A percentile compares a stretch with the other conserved stretches of the same genome.
These are phyloP conservation scores for Salvia rosmarinus DNA, from an alignment of 257 asterid species.

Conservation along the genomic window DNA sequence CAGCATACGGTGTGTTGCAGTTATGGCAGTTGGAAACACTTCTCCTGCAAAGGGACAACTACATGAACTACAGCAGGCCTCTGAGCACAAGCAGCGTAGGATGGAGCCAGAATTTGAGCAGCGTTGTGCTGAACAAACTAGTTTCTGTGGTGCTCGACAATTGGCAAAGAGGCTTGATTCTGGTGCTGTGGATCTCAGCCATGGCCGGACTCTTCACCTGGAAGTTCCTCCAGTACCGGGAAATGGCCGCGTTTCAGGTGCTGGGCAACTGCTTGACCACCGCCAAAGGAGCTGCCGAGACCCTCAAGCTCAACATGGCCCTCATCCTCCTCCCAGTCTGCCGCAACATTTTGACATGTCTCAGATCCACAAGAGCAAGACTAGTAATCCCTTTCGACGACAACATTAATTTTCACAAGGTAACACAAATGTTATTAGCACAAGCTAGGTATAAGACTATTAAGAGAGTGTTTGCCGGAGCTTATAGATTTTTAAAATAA, in stretches of 20 bases:
- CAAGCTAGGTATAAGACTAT: too few relatives aligned
- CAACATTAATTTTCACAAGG: conserved; percentile 85
- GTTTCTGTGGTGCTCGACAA: conserved; percentile 47
- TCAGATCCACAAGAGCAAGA: conserved; percentile 74
- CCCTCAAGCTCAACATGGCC: conserved; percentile 50
- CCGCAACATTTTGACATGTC: conserved; percentile 70
- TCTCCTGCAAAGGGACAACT: conserved; percentile 75
- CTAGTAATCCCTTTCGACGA: conserved; percentile 74
- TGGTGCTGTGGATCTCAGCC: conserved; percentile 58
- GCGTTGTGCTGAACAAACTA: conserved; percentile 33
- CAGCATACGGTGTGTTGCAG: conserved; percentile 36
- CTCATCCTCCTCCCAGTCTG: conserved; percentile 71
- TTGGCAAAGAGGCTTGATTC: conserved; percentile 81
- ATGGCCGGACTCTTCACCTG: conserved; percentile 80
- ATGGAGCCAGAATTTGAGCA: conserved; percentile 65
- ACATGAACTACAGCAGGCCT: conserved; percentile 88
- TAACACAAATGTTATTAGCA: too few relatives aligned
- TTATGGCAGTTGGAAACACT: conserved; percentile 93
- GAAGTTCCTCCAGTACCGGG: conserved; percentile 74
- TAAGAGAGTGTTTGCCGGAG: too few relatives aligned
- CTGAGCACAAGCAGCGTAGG: conserved; percentile 69
- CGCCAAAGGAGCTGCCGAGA: conserved; percentile 96
- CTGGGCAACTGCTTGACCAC: conserved; percentile 85
- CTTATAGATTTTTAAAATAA: too few relatives aligned
- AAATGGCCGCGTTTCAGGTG: conserved; percentile 60